Evolutionary conservation across 352 stramenopile species (phyloP), one percentile per base, ranked within the genome.

Genomic region (Peronospora farinosa): DNA sequence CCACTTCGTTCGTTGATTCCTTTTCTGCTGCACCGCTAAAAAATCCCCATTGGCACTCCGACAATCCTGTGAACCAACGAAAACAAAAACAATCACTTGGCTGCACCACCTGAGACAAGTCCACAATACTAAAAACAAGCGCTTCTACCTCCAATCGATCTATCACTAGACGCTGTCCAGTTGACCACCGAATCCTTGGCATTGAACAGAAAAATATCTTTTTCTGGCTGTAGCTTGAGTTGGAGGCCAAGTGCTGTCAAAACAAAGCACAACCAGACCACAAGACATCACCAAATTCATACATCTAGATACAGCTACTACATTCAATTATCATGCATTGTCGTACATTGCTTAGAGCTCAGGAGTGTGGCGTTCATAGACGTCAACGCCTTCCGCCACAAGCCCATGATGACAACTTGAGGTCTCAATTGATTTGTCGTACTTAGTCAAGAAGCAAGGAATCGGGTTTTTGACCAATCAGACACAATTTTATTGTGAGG

Each of bases 321-420:
- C 7, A 12, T 9, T 2, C 5, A 1, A 41, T 0, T 28, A 15
- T n/a, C 7, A 15, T 33, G 3, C 27, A 10, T 6, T 7, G 9
- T 28, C 75, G 41, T 69, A 88, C 80, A 84, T 45, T 92, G 78
- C 60, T 89, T 90, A 47, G 78, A 90, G 66, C 69, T 86, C 32
- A 92, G 64, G 49, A 92, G 67, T 23, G 74, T 74, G 21, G 81
- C 70, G 67, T 92, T 78, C 54, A 86, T 65, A 15, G 81, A 88
- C 62, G 75, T 78, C 38, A 89, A 46, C 57, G 73, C 65, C 47
- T 68, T 77, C 8, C 73, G 71, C 51, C 87, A 68, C 60, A 92
- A 82, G 51, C 81, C 84, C 77, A 92, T 88, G 40, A 47, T 71
- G 37, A 31, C 49, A 5, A 31, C 27, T 5, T 31, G 8, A 31